phyloP scores from a whole-genome alignment of 1,139 yeast genomes.

The Yamadazyma friedrichii region DNA sequence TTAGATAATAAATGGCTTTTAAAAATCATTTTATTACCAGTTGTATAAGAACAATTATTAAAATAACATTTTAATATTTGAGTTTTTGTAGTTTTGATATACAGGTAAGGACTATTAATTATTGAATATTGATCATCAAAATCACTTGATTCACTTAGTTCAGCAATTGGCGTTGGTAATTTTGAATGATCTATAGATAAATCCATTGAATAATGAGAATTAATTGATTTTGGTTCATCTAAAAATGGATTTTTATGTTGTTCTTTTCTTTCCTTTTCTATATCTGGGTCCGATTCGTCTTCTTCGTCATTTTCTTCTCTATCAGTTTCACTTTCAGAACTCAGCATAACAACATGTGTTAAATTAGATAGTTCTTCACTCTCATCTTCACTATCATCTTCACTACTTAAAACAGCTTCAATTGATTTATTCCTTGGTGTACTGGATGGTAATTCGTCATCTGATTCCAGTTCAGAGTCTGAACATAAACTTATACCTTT shows the following conservation, averaged over 20 bases:
- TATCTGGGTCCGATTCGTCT: too few species aligned
- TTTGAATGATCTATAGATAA: neutral
- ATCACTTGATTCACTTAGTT: constrained; percentile 7
- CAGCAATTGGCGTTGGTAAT: neutral
- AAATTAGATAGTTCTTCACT: neutral
- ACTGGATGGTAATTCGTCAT: neutral
- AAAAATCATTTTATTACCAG: constrained; percentile 32
- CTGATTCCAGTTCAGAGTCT: constrained; percentile 3
- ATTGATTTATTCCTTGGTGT: neutral
- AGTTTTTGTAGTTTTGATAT: constrained; percentile 8
- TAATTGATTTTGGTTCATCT: constrained; percentile 1
- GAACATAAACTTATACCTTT: neutral
- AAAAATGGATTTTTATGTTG: neutral
- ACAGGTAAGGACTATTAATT: constrained; percentile 18
- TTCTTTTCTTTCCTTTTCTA: neutral
- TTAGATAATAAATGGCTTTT: constrained; percentile 28
- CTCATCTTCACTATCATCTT: neutral
- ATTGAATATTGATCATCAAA: constrained; percentile 30
- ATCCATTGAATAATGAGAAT: constrained; percentile 1
- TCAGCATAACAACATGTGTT: neutral
- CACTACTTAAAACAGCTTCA: neutral
- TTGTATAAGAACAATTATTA: constrained; percentile 27
- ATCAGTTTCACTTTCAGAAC: neutral
- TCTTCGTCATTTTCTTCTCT: constrained; percentile 1
- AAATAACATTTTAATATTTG: constrained; percentile 30